Conservation (phyloP, 129 eudicot species). For the Chrysanthemum makinoi region DNA sequence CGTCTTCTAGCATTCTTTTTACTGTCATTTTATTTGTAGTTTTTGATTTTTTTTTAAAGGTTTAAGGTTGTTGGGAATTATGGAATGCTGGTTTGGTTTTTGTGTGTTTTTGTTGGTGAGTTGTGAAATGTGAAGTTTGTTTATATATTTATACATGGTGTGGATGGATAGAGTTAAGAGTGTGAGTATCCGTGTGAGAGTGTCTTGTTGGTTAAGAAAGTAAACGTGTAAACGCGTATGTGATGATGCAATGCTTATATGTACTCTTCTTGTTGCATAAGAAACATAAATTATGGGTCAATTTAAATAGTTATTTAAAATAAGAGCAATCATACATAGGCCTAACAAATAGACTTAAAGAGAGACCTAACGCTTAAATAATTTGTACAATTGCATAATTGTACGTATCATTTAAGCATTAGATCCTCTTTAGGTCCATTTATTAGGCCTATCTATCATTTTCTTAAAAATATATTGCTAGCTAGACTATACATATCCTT, state of each 20-base stretch:
- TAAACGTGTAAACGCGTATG: constrained; percentile 36
- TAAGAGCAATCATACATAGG: too few species aligned
- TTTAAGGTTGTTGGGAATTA: not conserved
- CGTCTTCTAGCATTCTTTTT: constrained; percentile 34
- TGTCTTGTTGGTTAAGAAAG: constrained; percentile 31
- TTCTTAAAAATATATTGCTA: too few species aligned
- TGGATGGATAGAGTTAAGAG: not conserved
- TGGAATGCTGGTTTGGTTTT: not conserved
- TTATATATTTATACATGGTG: not conserved
- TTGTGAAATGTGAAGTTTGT: not conserved
- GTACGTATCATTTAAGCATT: too few species aligned
- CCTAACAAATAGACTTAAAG: too few species aligned
- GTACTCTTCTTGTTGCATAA: not conserved
- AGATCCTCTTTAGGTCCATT: too few species aligned
- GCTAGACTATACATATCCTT: too few species aligned
- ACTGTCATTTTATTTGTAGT: constrained; percentile 22
- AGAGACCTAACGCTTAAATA: too few species aligned
- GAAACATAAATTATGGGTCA: too few species aligned
- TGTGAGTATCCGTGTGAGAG: constrained; percentile 25
- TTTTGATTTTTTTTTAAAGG: not conserved
- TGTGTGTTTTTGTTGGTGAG: not conserved
- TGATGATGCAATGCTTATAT: constrained; percentile 19
- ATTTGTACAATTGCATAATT: too few species aligned
- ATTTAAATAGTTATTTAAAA: too few species aligned
- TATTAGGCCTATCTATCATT: too few species aligned